These are phyloP conservation scores for Trifolium subterraneum DNA, from an alignment of 306 rosid species.

Conservation along the genomic window DNA sequence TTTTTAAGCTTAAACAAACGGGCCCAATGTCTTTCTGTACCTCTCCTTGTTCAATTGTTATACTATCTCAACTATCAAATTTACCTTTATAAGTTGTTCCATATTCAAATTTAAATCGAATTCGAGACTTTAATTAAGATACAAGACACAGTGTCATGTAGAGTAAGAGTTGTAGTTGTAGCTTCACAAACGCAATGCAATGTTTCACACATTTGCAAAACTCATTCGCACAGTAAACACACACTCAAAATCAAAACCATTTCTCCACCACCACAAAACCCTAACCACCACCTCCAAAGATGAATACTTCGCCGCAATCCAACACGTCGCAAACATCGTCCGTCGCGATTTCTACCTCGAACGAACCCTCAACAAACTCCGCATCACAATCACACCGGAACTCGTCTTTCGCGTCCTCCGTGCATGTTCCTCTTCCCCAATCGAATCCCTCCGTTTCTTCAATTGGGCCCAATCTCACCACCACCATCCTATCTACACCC, in stretches of 20 bases:
- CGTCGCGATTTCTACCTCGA: constrained; percentile 92
- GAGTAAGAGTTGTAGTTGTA: background rate
- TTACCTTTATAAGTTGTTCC: no score
- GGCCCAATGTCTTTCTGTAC: no score
- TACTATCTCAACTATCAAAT: no score
- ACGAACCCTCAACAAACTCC: constrained; percentile 92
- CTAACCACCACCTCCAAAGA: constrained; percentile 48
- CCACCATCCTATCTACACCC: constrained; percentile 61
- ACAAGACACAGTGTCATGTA: no score
- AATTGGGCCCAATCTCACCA: constrained; percentile 77
- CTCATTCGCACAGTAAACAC: background rate
- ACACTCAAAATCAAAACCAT: constrained; percentile 11
- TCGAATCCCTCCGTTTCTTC: constrained; percentile 85
- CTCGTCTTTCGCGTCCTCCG: constrained; percentile 92
- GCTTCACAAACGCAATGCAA: background rate
- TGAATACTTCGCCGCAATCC: constrained; percentile 83
- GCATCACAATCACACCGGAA: constrained; percentile 72
- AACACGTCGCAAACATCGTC: constrained; percentile 83
- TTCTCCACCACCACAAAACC: constrained; percentile 5
- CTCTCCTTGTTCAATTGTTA: no score
- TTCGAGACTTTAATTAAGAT: no score
- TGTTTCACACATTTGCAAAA: constrained; percentile 32
- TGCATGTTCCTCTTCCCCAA: constrained; percentile 62
- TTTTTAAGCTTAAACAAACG: no score
- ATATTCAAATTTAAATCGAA: no score